phyloP scores from a whole-genome alignment of 768 basidiomycete species.

The Tylopilus cervinicoccineus region DNA sequence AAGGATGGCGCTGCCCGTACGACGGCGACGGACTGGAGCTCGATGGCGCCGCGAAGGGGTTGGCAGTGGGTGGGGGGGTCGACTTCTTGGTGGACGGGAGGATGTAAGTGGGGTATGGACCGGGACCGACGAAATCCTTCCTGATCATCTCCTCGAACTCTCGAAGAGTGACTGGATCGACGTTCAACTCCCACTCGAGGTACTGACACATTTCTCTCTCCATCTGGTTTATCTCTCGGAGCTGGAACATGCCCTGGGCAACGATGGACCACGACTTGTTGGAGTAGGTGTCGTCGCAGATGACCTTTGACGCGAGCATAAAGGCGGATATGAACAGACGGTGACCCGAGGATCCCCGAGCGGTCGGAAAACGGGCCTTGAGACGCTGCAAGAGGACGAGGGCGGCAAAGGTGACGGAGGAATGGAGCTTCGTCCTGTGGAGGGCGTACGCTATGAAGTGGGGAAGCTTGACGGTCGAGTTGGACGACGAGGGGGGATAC shows the following conservation, averaged over 20 bases:
- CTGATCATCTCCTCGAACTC: constrained; percentile 61
- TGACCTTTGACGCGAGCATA: constrained; percentile 75
- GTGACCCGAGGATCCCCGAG: constrained; percentile 72
- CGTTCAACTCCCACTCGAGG: constrained; percentile 87
- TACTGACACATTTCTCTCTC: constrained; percentile 81
- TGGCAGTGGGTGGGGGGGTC: constrained; percentile 35
- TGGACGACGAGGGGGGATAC: constrained; percentile 49
- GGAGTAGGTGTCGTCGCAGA: constrained; percentile 91
- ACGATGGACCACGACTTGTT: constrained; percentile 93
- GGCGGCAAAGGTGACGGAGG: constrained; percentile 41
- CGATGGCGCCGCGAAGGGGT: constrained; percentile 32
- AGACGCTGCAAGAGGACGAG: constrained; percentile 56
- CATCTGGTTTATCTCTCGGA: constrained; percentile 80
- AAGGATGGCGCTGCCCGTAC: constrained; percentile 29
- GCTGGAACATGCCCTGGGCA: constrained; percentile 78
- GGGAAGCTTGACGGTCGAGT: constrained; percentile 37
- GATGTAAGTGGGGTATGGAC: constrained; percentile 61
- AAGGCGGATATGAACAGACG: constrained; percentile 68
- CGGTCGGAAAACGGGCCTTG: constrained; percentile 70
- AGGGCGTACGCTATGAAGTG: constrained; percentile 66
- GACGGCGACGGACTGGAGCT: constrained; percentile 27
- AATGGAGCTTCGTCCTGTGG: constrained; percentile 61
- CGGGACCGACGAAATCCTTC: constrained; percentile 53
- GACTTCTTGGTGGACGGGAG: constrained; percentile 61
- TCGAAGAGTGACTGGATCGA: constrained; percentile 56